Evolutionary conservation across 495 filamentous ascomycete genomes (phyloP), one percentile per base, ranked within the genome.

Genomic region (Monascus purpureus): DNA sequence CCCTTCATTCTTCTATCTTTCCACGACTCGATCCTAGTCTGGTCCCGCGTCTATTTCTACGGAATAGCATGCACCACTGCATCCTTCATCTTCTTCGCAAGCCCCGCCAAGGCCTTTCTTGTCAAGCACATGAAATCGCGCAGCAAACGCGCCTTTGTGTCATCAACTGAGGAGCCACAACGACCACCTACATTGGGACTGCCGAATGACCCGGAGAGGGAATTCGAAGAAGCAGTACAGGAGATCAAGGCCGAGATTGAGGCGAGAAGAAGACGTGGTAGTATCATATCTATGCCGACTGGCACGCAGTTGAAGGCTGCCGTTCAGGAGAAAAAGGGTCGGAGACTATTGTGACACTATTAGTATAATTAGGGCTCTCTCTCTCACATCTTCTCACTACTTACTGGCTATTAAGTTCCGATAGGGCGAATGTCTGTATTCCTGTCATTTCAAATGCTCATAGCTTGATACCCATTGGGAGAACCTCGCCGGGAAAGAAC

Each of bases 31-130:
- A 48, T 92, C 20, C 50, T 56, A 3, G 75, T 83, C 36, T 97
- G 90, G 90, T 46, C 67, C 0, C 72, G 80, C 18, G 77, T 92
- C n/a, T 87, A 93, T 55, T 94, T 82, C 63, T 96, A 93, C 59
- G 72, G 72, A 23, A 59, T 86, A 41, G 39, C 88, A 29, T 72
- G 73, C 28, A 78, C 73, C n/a, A 51, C 59, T 19, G 46, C 54
- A 2, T 70, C 73, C 17, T 65, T 85, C 34, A 73, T 56, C 4
- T 80, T 92, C 61, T 93, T 96, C 46, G 67, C 72, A 19, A 84
- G 81, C 1, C 84, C 87, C 0, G 81, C 69, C 1, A 87, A 81
- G 44, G 49, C 46, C 7, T 65, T 61, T 36, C 59, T 94, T 0
- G 47, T 59, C 19, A 62, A 63, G 36, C 55, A 55, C 29, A 55